phyloP scores from a whole-genome alignment of 1,284 basidiomycete species.

The Leccinum pachyderme region DNA sequence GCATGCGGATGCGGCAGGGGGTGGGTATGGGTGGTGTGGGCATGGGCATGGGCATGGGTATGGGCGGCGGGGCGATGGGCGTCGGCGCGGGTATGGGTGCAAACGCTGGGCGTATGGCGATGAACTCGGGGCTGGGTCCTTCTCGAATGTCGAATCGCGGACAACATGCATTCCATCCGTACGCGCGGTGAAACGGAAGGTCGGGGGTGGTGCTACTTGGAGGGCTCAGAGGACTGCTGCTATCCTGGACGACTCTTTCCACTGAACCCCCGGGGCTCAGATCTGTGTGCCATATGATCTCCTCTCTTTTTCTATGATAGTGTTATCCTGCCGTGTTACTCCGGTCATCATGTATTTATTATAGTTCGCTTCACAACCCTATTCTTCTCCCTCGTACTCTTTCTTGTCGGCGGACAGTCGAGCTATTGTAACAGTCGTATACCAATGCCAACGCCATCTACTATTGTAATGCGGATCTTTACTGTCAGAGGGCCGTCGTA shows the following conservation, averaged over 20 bases:
- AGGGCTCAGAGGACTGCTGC: neutral
- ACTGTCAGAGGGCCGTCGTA: neutral
- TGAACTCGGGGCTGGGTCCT: conserved; percentile 52
- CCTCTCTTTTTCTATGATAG: conserved; percentile 11
- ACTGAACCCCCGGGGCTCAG: conserved; percentile 2
- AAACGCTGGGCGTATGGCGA: conserved; percentile 35
- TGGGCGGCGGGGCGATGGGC: conserved; percentile 16
- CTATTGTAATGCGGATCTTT: conserved; percentile 1
- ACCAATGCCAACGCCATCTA: neutral
- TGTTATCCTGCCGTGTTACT: conserved; percentile 14
- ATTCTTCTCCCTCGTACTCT: neutral
- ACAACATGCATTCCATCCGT: conserved; percentile 61
- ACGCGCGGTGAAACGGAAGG: conserved; percentile 43
- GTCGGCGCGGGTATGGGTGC: conserved; percentile 38
- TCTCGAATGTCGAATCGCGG: conserved; percentile 52
- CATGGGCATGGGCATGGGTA: neutral
- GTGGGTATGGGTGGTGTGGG: conserved; percentile 33
- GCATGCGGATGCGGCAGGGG: conserved; percentile 33
- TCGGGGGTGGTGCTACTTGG: neutral
- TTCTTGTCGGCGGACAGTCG: neutral
- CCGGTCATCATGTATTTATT: conserved; percentile 8
- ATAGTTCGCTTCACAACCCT: conserved; percentile 4
- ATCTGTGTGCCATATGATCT: conserved; percentile 33
- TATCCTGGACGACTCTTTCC: neutral
- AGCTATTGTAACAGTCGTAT: neutral